Evolutionary conservation across 345 rosid genomes (phyloP), one percentile per base, ranked within the genome.

Genomic region (Hibiscus trionum): DNA sequence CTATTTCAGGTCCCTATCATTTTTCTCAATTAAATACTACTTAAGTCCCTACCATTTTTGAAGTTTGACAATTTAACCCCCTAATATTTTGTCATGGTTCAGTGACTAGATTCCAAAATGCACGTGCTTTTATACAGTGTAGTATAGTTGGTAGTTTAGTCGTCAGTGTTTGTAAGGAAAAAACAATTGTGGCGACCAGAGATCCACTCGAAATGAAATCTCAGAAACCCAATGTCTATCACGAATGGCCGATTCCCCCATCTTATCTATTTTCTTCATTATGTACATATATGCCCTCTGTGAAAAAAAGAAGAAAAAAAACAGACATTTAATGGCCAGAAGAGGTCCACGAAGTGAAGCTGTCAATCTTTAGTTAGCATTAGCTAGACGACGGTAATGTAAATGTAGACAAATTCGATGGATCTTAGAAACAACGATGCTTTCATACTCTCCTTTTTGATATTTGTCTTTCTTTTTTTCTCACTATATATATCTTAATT

Each of bases 181-280:
- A 29, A 62, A 69, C 24, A 21, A 27, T 59, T 72, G 82, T 81
- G 85, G 83, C 76, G 17, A 64, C 73, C 3, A 63, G 71, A 77
- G 75, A 66, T 12, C 9, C 60, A 4, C 1, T 58, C 27, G 62
- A 59, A 27, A 9, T 61, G 82, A 49, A 84, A 84, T 80, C 82
- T 72, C 5, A 6, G 24, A 74, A 69, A 24, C n/a, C 76, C 76
- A 33, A 80, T 76, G 26, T 66, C 72, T 71, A 59, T 74, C 83
- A 78, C 82, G 71, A 1, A 77, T 62, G 50, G 58, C 39, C 29
- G 14, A 5, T 7, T 68, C 44, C 60, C 17, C 42, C 16, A 59
- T 70, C 81, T 82, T 78, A 74, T 80, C 80, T 39, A 56, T 56
- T 77, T 77, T 50, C 46, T 44, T 16, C 39, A 11, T 39, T 39